A percentile compares a stretch with the other conserved stretches of the same genome.
Conservation (phyloP, 495 filamentous ascomycete species). For the Aspergillus affinis region DNA sequence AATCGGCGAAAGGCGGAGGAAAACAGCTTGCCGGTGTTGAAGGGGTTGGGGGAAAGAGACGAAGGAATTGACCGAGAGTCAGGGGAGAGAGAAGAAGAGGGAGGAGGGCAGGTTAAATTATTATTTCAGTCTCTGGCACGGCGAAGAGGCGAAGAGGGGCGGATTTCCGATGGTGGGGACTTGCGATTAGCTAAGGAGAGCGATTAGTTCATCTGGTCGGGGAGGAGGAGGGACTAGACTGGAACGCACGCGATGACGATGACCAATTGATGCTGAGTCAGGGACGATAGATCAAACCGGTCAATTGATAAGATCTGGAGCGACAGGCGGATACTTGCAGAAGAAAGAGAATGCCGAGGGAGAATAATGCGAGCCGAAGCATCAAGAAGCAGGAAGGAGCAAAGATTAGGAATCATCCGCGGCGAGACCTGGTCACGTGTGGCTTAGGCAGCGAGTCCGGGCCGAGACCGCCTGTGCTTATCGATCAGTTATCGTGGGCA, state of each 20-base stretch:
- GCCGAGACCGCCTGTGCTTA: slow-evolving; percentile 14
- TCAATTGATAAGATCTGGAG: background rate
- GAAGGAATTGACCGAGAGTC: slow-evolving; percentile 16
- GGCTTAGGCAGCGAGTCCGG: slow-evolving; percentile 5
- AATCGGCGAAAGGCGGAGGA: slow-evolving; percentile 70
- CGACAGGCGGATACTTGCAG: background rate
- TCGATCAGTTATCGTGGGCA: no score
- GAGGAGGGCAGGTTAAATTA: slow-evolving; percentile 10
- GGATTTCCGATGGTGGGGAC: slow-evolving; percentile 10
- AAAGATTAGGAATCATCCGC: background rate
- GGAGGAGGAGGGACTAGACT: background rate
- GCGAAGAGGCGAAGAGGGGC: slow-evolving; percentile 5
- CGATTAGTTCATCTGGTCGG: background rate
- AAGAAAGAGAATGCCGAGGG: background rate
- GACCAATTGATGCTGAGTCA: background rate
- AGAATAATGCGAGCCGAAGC: background rate
- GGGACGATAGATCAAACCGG: background rate
- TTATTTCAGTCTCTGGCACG: background rate
- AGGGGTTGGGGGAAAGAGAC: slow-evolving; percentile 9
- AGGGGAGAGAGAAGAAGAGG: slow-evolving; percentile 22
- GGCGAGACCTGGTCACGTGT: slow-evolving; percentile 8
- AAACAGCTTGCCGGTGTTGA: slow-evolving; percentile 72
- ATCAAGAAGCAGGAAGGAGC: background rate
- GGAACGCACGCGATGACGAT: background rate
- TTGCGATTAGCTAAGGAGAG: background rate